Percentiles rank a stretch among this genome's conserved stretches.
Conservation (phyloP, 805 yeast genomes). For the Nakazawaea laoshanensis region DNA sequence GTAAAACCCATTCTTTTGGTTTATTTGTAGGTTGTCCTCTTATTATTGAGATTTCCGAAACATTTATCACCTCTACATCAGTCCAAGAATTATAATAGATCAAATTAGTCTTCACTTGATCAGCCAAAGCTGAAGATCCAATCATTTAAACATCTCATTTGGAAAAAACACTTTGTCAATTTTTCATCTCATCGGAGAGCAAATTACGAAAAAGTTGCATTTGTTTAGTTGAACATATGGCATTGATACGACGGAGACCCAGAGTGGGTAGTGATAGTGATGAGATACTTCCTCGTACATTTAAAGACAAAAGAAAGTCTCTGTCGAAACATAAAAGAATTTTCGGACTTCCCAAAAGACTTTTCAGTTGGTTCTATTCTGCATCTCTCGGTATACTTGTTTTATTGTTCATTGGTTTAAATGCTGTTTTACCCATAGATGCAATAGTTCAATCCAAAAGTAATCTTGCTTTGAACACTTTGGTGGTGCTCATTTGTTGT, state of each 20-base stretch:
- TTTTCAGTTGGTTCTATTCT: conserved; percentile 33
- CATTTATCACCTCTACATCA: conserved; percentile 19
- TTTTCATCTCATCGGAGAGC: no score
- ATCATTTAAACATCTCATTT: no score
- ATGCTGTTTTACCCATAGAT: conserved; percentile 73
- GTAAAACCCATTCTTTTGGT: conserved; percentile 34
- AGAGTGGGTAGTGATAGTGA: no score
- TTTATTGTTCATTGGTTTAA: conserved; percentile 42
- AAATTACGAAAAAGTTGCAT: no score
- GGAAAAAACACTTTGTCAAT: no score
- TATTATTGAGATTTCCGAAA: conserved; percentile 12
- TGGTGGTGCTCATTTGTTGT: conserved; percentile 69
- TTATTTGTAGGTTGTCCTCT: conserved; percentile 25
- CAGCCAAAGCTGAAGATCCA: no score
- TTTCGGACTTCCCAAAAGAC: conserved; percentile 13
- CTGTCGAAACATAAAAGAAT: conserved; percentile 6
- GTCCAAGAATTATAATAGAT: conserved; percentile 38
- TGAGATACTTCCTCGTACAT: conserved; percentile 3
- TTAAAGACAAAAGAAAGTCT: conserved; percentile 1
- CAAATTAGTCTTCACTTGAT: conserved; percentile 29
- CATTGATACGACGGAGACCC: no score
- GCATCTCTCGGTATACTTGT: conserved; percentile 32
- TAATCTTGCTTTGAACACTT: conserved; percentile 67
- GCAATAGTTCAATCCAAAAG: conserved; percentile 52
- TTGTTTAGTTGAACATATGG: no score